These are phyloP conservation scores for Triadica sebifera DNA, from an alignment of 345 rosid species.

Conservation along the genomic window DNA sequence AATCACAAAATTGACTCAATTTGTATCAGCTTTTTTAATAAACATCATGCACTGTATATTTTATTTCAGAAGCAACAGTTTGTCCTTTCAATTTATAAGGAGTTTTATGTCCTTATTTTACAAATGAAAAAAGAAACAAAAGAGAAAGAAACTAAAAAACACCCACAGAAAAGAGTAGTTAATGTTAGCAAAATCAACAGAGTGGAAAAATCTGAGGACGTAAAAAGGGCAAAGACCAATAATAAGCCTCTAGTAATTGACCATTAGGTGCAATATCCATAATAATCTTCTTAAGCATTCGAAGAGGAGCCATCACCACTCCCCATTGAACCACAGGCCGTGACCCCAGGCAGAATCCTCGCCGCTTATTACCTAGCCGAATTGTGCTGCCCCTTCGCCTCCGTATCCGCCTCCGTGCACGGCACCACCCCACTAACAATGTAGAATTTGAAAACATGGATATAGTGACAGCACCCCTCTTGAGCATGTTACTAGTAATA, in stretches of 20 bases:
- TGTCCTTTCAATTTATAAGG: not conserved
- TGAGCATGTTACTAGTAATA: conserved; percentile 20
- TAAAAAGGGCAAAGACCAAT: conserved; percentile 56
- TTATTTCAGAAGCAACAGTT: not conserved
- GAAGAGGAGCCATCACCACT: conserved; percentile 47
- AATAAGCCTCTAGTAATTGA: conserved; percentile 43
- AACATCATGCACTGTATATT: too few species aligned
- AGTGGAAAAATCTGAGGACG: conserved; percentile 78
- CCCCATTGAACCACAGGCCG: conserved; percentile 74
- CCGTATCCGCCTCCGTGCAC: conserved; percentile 45
- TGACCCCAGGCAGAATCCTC: conserved; percentile 60
- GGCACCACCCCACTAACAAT: conserved; percentile 42
- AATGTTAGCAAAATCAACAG: conserved; percentile 41
- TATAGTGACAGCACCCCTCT: conserved; percentile 19
- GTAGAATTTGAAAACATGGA: conserved; percentile 39
- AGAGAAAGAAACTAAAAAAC: not conserved
- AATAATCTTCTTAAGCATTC: conserved; percentile 59
- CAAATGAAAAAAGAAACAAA: not conserved
- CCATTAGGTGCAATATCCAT: conserved; percentile 50
- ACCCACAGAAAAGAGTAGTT: not conserved
- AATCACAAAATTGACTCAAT: too few species aligned
- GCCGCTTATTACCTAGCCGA: conserved; percentile 65
- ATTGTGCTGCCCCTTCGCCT: conserved; percentile 48
- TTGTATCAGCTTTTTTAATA: too few species aligned
- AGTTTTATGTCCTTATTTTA: not conserved